Conservation (phyloP, 208 protist species). For the Leptomonas pyrrhocoris region DNA sequence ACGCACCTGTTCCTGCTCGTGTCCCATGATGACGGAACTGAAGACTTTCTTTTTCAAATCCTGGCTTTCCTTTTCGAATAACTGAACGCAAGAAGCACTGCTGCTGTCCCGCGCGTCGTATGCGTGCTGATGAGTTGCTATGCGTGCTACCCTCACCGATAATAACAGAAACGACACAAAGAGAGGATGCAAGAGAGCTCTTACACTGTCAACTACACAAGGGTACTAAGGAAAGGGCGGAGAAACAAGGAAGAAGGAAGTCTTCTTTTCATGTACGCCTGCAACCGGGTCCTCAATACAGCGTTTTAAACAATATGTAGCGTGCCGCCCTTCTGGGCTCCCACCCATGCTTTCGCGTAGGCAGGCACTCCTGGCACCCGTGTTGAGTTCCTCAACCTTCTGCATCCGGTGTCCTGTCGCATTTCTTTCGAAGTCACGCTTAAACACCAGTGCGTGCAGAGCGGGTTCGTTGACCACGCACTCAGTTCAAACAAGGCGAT, state of each 20-base stretch:
- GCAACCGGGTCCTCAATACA: too few species aligned
- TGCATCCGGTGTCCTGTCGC: too few species aligned
- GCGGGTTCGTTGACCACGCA: too few species aligned
- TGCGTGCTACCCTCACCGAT: neutral
- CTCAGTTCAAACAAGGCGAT: too few species aligned
- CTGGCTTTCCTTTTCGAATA: neutral
- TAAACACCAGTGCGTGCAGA: too few species aligned
- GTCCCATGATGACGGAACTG: slow-evolving; percentile 33
- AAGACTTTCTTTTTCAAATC: neutral
- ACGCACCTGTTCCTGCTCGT: slow-evolving; percentile 52
- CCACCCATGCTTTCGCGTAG: too few species aligned
- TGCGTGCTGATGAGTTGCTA: neutral
- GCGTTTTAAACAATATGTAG: too few species aligned
- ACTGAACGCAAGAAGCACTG: neutral
- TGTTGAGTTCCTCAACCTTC: too few species aligned
- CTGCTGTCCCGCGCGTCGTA: neutral
- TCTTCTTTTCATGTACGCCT: too few species aligned
- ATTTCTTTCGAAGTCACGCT: too few species aligned
- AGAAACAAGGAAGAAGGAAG: neutral
- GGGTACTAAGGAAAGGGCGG: slow-evolving; percentile 1
- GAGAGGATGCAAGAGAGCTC: slow-evolving; percentile 2
- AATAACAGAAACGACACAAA: neutral
- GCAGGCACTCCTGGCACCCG: too few species aligned
- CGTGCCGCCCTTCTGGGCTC: too few species aligned
- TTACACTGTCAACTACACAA: neutral